A percentile compares a stretch with the other conserved stretches of the same genome.
Evolutionary conservation across 257 asterid genomes (phyloP).

Genomic region (Solanum medicagineum): DNA sequence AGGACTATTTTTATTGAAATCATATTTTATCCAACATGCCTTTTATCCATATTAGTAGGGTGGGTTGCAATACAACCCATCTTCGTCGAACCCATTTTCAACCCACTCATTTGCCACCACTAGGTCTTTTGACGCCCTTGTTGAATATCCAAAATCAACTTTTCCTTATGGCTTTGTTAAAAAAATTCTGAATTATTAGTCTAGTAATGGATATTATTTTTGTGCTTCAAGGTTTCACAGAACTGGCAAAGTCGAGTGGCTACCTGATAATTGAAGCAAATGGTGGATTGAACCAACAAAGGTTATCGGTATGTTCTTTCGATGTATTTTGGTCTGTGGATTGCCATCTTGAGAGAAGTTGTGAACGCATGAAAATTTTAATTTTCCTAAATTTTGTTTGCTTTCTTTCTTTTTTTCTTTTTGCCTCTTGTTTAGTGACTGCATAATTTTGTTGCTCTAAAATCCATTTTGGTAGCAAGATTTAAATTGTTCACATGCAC

Average conservation of each 20-base stretch:
- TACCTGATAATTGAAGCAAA: constrained; percentile 93
- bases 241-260: constrained; percentile 70
- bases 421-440: neutral
- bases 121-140: neutral
- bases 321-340: neutral
- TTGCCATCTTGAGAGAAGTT: neutral
- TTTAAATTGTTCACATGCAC: neutral
- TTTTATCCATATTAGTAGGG: neutral
- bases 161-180: neutral
- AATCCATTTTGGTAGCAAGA: neutral
- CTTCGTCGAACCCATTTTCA: neutral
- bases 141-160: neutral
- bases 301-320: constrained; percentile 73
- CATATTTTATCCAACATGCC: neutral
- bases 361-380: neutral
- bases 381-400: neutral
- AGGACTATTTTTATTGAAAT: neutral
- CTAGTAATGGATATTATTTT: constrained; percentile 2
- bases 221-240: constrained; percentile 37
- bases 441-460: neutral
- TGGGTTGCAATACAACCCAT: neutral
- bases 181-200: neutral
- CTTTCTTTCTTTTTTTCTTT: neutral
- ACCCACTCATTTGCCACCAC: neutral
- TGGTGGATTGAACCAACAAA: constrained; percentile 97